Percentiles rank a stretch among this genome's conserved stretches.
Conservation (phyloP, 2,329 filamentous ascomycete genomes). For the Diaporthe aspalathi region DNA sequence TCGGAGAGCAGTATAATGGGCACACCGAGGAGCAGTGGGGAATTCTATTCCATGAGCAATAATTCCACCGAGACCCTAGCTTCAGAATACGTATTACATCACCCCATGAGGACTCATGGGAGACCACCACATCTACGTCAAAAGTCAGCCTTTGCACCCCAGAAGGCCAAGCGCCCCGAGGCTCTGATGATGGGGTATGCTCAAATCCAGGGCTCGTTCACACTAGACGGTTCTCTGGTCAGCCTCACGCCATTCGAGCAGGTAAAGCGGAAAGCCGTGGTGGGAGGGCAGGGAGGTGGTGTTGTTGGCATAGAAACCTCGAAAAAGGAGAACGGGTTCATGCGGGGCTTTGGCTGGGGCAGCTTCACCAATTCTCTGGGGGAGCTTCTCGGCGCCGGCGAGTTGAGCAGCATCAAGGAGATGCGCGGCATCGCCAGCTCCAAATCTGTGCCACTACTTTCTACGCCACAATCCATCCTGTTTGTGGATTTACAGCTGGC, state of each 20-base stretch:
- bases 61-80: slow-evolving; percentile 92
- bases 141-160: slow-evolving; percentile 57
- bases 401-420: slow-evolving; percentile 93
- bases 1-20: slow-evolving; percentile 81
- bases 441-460: slow-evolving; percentile 89
- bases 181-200: slow-evolving; percentile 98
- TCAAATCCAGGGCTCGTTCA: slow-evolving; percentile 92
- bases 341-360: slow-evolving; percentile 88
- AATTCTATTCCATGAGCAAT: slow-evolving; percentile 96
- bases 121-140: slow-evolving; percentile 60
- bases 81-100: slow-evolving; percentile 83
- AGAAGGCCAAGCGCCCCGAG: slow-evolving; percentile 70
- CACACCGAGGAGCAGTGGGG: slow-evolving; percentile 90
- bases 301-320: slow-evolving; percentile 82
- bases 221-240: slow-evolving; percentile 88
- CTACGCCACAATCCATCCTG: slow-evolving; percentile 92
- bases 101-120: slow-evolving; percentile 48
- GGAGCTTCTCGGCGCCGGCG: slow-evolving; percentile 85
- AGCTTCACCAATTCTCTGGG: slow-evolving; percentile 88
- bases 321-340: slow-evolving; percentile 81
- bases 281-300: slow-evolving; percentile 87
- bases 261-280: slow-evolving; percentile 92
- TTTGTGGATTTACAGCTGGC: slow-evolving; percentile 92
- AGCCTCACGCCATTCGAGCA: slow-evolving; percentile 93
- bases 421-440: slow-evolving; percentile 91